phyloP scores from a whole-genome alignment of 805 yeast genomes.

The Metschnikowia similis region DNA sequence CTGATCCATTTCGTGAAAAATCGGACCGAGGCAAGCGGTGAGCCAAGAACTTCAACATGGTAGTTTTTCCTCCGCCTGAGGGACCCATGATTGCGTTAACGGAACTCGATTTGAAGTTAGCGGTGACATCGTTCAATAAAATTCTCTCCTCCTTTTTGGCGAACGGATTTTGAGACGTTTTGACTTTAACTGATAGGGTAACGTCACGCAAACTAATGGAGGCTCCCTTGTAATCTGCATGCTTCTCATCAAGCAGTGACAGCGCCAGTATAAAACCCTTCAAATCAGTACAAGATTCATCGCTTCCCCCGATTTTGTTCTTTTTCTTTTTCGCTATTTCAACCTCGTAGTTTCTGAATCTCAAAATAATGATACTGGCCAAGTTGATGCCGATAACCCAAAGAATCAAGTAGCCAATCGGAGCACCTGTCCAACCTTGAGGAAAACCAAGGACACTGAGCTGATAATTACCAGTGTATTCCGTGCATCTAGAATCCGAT shows the following conservation, averaged over 20 bases:
- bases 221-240: slow-evolving; percentile 4
- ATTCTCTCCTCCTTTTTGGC: slow-evolving; percentile 11
- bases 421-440: slow-evolving; percentile 59
- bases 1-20: slow-evolving; percentile 23
- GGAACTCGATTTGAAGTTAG: slow-evolving; percentile 49
- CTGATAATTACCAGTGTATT: slow-evolving; percentile 53
- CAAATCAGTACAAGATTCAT: neutral
- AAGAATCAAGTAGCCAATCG: slow-evolving; percentile 55
- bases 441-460: slow-evolving; percentile 58
- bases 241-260: slow-evolving; percentile 9
- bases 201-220: slow-evolving; percentile 12
- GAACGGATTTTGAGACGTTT: slow-evolving; percentile 6
- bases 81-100: slow-evolving; percentile 78
- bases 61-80: slow-evolving; percentile 75
- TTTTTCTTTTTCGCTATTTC: slow-evolving; percentile 41
- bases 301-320: slow-evolving; percentile 27
- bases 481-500: slow-evolving; percentile 24
- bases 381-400: slow-evolving; percentile 55
- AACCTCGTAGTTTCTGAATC: slow-evolving; percentile 48
- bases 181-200: slow-evolving; percentile 15
- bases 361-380: slow-evolving; percentile 45
- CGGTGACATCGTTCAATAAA: slow-evolving; percentile 42
- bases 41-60: slow-evolving; percentile 59
- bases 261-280: neutral
- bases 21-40: slow-evolving; percentile 41